Evolutionary conservation across 2,329 filamentous ascomycete species (phyloP).

Genomic region (Aphanoascus verrucosus): DNA sequence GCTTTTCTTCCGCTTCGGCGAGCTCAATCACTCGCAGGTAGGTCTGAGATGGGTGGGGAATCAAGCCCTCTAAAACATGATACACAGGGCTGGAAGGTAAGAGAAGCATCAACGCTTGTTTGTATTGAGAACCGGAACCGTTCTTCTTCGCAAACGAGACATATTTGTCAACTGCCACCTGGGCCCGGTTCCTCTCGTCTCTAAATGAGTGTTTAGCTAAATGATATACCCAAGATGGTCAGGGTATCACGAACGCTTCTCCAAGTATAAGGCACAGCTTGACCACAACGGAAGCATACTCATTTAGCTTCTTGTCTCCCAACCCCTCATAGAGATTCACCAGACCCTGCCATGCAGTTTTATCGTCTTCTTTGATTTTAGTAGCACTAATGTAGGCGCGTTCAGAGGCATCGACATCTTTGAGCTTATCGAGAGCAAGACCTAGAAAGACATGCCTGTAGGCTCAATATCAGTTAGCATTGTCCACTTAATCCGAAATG

Average conservation of each 20-base stretch:
- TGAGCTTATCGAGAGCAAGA: conserved; percentile 69
- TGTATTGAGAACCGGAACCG: conserved; percentile 63
- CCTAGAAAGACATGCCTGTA: conserved; percentile 74
- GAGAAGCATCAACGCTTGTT: conserved; percentile 61
- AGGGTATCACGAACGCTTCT: conserved; percentile 42
- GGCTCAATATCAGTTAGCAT: conserved; percentile 9
- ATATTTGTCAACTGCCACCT: conserved; percentile 66
- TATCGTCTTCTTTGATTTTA: conserved; percentile 59
- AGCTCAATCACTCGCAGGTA: conserved; percentile 77
- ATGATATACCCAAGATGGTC: not conserved
- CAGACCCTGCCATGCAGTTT: conserved; percentile 85
- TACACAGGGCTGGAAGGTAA: conserved; percentile 76
- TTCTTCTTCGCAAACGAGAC: conserved; percentile 60
- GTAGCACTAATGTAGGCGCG: conserved; percentile 64
- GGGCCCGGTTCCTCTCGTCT: conserved; percentile 49
- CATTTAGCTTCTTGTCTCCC: conserved; percentile 54
- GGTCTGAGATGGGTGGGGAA: conserved; percentile 67
- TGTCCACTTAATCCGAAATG: not conserved
- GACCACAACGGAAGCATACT: conserved; percentile 63
- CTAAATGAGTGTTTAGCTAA: conserved; percentile 23
- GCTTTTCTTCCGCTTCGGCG: conserved; percentile 73
- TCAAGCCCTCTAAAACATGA: conserved; percentile 66
- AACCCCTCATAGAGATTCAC: conserved; percentile 76
- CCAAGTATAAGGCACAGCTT: conserved; percentile 65
- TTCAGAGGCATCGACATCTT: conserved; percentile 61